These are phyloP conservation scores for Pseudocercospora musae DNA, from an alignment of 2,329 filamentous ascomycete species.

Conservation along the genomic window DNA sequence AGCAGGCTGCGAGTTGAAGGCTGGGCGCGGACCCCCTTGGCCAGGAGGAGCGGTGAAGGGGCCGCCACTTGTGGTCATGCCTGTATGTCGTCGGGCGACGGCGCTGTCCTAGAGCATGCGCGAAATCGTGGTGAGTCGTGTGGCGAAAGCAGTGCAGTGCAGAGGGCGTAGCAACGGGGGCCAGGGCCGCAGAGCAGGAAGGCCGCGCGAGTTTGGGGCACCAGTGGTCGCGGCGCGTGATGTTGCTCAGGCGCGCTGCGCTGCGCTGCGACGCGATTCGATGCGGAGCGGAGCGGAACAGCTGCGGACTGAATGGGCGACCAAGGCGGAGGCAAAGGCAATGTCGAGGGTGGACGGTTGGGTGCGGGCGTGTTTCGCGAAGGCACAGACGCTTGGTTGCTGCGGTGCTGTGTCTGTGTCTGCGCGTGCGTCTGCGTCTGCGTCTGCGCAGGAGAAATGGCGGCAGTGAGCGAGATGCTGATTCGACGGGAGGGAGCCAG, in stretches of 20 bases:
- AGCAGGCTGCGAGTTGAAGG: constrained; percentile 40
- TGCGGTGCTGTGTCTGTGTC: neutral
- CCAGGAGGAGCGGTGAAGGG: constrained; percentile 42
- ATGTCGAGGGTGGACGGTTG: neutral
- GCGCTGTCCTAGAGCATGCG: constrained; percentile 25
- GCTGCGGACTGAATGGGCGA: neutral
- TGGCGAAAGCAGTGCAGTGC: neutral
- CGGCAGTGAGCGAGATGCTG: neutral
- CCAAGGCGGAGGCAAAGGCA: neutral
- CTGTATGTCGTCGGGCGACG: constrained; percentile 22
- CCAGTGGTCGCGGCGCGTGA: neutral
- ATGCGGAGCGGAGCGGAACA: constrained; percentile 8
- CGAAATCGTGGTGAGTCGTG: constrained; percentile 5
- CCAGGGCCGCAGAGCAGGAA: neutral
- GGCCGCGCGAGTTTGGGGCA: neutral
- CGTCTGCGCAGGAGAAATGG: neutral
- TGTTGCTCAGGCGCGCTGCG: neutral
- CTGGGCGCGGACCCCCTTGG: constrained; percentile 42
- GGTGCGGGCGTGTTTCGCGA: neutral
- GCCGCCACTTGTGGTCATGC: constrained; percentile 42
- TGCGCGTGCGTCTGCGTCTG: too few species aligned
- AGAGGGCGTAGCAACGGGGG: neutral
- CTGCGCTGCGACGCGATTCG: constrained; percentile 10
- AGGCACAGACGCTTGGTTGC: neutral
- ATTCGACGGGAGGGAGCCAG: neutral